phyloP scores from a whole-genome alignment of 1,284 basidiomycete species.

The Schizophyllum amplum region DNA sequence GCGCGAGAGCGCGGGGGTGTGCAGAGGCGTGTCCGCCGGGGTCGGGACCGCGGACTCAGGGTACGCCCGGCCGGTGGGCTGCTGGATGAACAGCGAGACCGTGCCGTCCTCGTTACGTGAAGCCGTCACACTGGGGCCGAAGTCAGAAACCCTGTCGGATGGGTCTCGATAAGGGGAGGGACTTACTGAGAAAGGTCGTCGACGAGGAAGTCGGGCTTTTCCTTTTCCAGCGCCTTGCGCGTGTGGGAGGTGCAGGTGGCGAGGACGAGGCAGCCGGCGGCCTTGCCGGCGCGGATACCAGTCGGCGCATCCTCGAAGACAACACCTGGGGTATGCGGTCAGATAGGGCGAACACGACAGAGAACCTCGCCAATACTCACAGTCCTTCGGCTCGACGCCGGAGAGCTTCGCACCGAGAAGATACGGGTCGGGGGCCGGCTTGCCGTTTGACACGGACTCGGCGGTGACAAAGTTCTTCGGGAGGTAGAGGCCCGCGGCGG shows the following conservation, averaged over 20 bases:
- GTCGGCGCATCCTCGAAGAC: slow-evolving; percentile 83
- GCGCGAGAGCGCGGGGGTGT: slow-evolving; percentile 13
- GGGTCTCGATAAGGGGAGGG: background rate
- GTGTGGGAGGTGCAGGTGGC: slow-evolving; percentile 69
- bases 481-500: slow-evolving; percentile 23
- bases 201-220: slow-evolving; percentile 11
- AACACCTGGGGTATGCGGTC: slow-evolving; percentile 41
- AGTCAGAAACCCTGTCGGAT: background rate
- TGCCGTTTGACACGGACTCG: slow-evolving; percentile 60
- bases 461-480: slow-evolving; percentile 43
- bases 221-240: slow-evolving; percentile 9
- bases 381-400: slow-evolving; percentile 40
- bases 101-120: slow-evolving; percentile 12
- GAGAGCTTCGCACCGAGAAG: slow-evolving; percentile 50
- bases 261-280: slow-evolving; percentile 66
- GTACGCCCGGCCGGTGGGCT: slow-evolving; percentile 12
- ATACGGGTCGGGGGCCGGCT: slow-evolving; percentile 80
- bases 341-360: background rate
- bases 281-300: slow-evolving; percentile 64
- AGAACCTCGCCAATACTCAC: slow-evolving; percentile 25
- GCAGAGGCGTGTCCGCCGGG: slow-evolving; percentile 12
- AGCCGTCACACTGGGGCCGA: slow-evolving; percentile 9
- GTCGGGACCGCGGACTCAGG: slow-evolving; percentile 9
- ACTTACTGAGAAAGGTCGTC: slow-evolving; percentile 11
- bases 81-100: slow-evolving; percentile 11